A percentile compares a stretch with the other conserved stretches of the same genome.
Evolutionary conservation across 1,139 yeast species (phyloP).

Genomic region (Pneumocystis wakefieldiae): DNA sequence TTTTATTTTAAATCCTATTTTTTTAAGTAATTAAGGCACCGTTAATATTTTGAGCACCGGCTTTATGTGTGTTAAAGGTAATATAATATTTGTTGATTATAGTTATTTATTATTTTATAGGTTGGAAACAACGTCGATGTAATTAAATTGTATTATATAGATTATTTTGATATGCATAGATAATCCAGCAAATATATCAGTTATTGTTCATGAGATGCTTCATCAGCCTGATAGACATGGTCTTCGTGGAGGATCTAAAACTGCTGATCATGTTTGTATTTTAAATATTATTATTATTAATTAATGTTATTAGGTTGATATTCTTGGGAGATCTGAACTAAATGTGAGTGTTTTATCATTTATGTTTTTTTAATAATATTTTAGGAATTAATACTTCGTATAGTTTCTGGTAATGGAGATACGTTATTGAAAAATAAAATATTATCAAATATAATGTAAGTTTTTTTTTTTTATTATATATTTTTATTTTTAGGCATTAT

Average conservation of each 20-base stretch:
- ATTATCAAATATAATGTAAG: slow-evolving; percentile 40
- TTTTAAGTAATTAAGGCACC: slow-evolving; percentile 25
- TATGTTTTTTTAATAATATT: background rate
- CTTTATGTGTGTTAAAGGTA: slow-evolving; percentile 13
- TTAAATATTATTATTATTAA: background rate
- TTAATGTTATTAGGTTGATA: background rate
- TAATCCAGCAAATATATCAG: slow-evolving; percentile 64
- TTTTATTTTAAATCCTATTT: slow-evolving; percentile 62
- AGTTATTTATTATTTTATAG: background rate
- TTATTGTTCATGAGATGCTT: slow-evolving; percentile 73
- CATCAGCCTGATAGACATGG: slow-evolving; percentile 91
- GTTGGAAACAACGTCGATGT: slow-evolving; percentile 1
- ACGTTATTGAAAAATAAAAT: slow-evolving; percentile 40
- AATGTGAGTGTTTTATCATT: slow-evolving; percentile 32
- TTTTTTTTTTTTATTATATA: slow-evolving; percentile 25
- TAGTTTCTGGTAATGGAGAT: slow-evolving; percentile 69
- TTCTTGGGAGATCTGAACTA: slow-evolving; percentile 73
- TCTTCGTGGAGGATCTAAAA: slow-evolving; percentile 91
- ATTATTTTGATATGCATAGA: slow-evolving; percentile 14
- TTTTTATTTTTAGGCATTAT: background rate
- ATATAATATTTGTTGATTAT: slow-evolving; percentile 9
- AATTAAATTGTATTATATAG: background rate
- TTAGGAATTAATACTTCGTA: slow-evolving; percentile 46
- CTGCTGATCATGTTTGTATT: slow-evolving; percentile 96
- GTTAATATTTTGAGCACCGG: slow-evolving; percentile 6